Evolutionary conservation across 352 stramenopile species (phyloP), one percentile per base, ranked within the genome.

Genomic region (Pseudoperonospora humuli): DNA sequence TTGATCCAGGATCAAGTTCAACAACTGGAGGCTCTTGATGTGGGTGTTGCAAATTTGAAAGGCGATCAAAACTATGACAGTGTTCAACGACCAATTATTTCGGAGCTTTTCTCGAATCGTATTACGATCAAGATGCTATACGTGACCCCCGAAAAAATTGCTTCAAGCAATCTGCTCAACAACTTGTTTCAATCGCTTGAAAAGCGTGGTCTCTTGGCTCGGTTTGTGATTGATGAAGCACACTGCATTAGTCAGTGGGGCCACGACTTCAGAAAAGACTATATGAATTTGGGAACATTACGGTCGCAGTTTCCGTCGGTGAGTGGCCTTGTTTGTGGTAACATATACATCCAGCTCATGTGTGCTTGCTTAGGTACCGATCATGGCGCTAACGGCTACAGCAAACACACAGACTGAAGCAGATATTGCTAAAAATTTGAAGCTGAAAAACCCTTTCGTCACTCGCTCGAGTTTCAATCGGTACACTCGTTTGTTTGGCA

Each of bases 1-100:
- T 72, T 99, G 7, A 98, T 99, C 48, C 93, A 99, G 75, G 96
- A 99, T 75, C 97, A 99, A 83, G 96, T 99, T 5, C 76, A 96
- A 64, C 84, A 95, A 19, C 64, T 98, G 17, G 83, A 92, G 43
- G 93, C 93, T 31, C 51, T 96, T 6, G 93, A 96, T 54, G 81
- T 99, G 34, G 72, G 85, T 9, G 84, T 93, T 34, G 77, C 80
- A 6, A 67, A 87, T 54, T 49, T 96, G 7, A 94, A 90, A 9
- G 78, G 80, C 14, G 83, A 95, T 29, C 80, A 93, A 64, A 70
- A 94, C 52, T 93, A 93, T 40, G 82, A 85, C 17, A 86, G 74
- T 10, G 71, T 84, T 8, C 81, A 96, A 51, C 50, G 70, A 17
- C 78, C 90, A 6, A 95, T 98, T 50, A 85, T 93, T 20, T 76